Evolutionary conservation across 208 protist species (phyloP), one percentile per base, ranked within the genome.

Genomic region (Polymyxa betae): DNA sequence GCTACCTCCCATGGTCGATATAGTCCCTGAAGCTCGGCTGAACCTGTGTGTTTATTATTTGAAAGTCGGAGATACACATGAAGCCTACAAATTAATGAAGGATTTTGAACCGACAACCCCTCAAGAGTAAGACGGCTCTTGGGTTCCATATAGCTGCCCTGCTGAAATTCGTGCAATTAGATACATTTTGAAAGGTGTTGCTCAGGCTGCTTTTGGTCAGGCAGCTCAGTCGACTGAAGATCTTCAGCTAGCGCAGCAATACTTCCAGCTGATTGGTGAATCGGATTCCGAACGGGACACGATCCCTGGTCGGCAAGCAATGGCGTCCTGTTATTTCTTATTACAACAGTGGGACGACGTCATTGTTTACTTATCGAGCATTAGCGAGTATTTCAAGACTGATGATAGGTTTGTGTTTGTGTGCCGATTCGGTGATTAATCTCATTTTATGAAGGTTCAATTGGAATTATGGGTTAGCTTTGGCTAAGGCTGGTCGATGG

Each of bases 31-130:
- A 92, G 97, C 97, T 12, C 94, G 97, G 0, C 95, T 98, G 12
- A 99, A 99, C 94, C 93, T 99, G 0, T 96, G 98, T 45, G 98
- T 99, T 91, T 98, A 97, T 93, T 95, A 98, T 93, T 94, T 99
- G 91, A 95, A 95, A 24, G 96, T 98, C 92, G 96, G 97, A 60
- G 96, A 98, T 41, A 93, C 97, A 45, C 93, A 94, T 78, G 97
- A 98, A 91, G 97, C 97, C 24, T 98, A 97, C 72, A 82, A 82
- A n/a, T n/a, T 82, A n/a, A 82, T 82, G 72, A 82, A 82, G 40
- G 16, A 82, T 5, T 5, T 82, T 16, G 35, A 35, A 43, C 72
- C 72, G 35, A 5, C 16, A 35, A 82, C 72, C 16, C 72, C 72
- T 5, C 72, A 82, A 82, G 72, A 82, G 72, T 82, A 35, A n/a